These are phyloP conservation scores for Amesomyces nigricolor DNA, from an alignment of 2,329 filamentous ascomycete genomes.

Conservation along the genomic window DNA sequence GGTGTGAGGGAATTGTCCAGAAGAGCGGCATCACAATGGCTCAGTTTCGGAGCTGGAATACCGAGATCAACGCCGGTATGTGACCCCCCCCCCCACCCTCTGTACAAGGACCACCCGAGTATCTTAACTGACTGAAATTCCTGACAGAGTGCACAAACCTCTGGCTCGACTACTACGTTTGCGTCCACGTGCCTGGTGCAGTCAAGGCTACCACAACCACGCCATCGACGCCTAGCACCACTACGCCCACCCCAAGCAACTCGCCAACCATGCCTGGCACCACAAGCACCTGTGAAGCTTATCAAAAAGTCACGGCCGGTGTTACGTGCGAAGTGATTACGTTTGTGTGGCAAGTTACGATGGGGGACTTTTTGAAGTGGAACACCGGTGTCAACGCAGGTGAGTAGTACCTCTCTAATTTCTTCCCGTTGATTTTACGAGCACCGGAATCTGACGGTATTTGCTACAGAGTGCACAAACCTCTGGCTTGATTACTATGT, in stretches of 20 bases:
- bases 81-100: no score
- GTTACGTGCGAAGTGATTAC: slow-evolving; percentile 1
- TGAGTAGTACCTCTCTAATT: no score
- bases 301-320: slow-evolving; percentile 1
- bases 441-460: no score
- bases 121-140: neutral
- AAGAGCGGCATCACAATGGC: neutral
- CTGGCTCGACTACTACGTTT: slow-evolving; percentile 6
- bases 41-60: neutral
- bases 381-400: slow-evolving; percentile 1
- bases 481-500: slow-evolving; percentile 7
- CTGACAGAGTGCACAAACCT: slow-evolving; percentile 3
- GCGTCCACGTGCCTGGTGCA: neutral
- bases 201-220: neutral
- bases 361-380: neutral
- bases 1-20: neutral
- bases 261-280: neutral
- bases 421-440: no score
- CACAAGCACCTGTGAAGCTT: neutral
- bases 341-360: neutral
- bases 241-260: slow-evolving; percentile 1
- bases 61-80: neutral
- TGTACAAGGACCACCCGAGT: neutral
- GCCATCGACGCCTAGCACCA: neutral
- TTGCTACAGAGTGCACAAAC: neutral